These are phyloP conservation scores for Coniophora puteana DNA, from an alignment of 1,284 basidiomycete species.

Conservation along the genomic window DNA sequence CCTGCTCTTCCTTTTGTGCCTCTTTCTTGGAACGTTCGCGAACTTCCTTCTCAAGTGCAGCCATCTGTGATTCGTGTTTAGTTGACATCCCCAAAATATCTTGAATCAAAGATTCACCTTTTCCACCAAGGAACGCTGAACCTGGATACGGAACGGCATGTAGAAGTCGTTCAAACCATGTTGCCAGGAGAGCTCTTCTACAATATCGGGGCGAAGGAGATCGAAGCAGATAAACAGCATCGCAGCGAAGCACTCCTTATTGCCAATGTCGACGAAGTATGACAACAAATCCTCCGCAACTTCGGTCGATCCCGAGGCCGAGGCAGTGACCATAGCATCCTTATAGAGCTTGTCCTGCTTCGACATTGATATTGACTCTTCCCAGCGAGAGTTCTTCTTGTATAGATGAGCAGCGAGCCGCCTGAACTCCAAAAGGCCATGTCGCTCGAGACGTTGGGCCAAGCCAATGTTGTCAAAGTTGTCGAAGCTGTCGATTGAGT, in stretches of 20 bases:
- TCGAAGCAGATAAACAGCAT: slow-evolving; percentile 92
- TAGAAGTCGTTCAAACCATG: slow-evolving; percentile 94
- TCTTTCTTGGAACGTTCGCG: slow-evolving; percentile 79
- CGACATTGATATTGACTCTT: slow-evolving; percentile 90
- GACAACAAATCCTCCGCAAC: slow-evolving; percentile 92
- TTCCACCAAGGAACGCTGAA: slow-evolving; percentile 70
- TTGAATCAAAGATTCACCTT: slow-evolving; percentile 40
- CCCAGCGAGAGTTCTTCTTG: slow-evolving; percentile 96
- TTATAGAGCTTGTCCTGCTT: slow-evolving; percentile 97
- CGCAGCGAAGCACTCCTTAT: slow-evolving; percentile 96
- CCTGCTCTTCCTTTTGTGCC: slow-evolving; percentile 82
- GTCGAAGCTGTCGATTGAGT: slow-evolving; percentile 96
- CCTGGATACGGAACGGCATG: slow-evolving; percentile 93
- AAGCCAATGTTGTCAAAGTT: slow-evolving; percentile 94
- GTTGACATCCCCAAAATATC: slow-evolving; percentile 7
- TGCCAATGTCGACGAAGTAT: slow-evolving; percentile 96
- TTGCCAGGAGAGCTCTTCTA: slow-evolving; percentile 95
- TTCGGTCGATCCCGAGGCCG: slow-evolving; percentile 74
- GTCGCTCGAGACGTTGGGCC: slow-evolving; percentile 84
- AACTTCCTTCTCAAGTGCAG: slow-evolving; percentile 78
- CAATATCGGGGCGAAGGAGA: slow-evolving; percentile 85
- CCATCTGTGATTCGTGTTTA: slow-evolving; percentile 42
- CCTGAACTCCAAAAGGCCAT: slow-evolving; percentile 94
- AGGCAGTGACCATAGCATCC: slow-evolving; percentile 93
- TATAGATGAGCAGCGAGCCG: slow-evolving; percentile 93